A percentile compares a stretch with the other conserved stretches of the same genome.
Evolutionary conservation across 1,139 yeast species (phyloP).

Genomic region (Kluyveromyces marxianus): DNA sequence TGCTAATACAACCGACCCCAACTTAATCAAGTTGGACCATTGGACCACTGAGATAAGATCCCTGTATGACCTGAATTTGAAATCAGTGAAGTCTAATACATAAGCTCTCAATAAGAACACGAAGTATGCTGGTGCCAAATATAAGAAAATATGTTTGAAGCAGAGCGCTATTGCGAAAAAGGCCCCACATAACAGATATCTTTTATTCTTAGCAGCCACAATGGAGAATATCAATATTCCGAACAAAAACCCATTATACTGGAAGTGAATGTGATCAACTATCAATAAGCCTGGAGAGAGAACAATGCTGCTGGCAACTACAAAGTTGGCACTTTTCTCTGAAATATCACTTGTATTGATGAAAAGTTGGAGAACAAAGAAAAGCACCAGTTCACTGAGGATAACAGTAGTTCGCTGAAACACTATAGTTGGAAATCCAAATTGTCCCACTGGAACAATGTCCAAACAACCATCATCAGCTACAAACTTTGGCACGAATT

Average conservation of each 20-base stretch:
- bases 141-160: conserved; percentile 88
- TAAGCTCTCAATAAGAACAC: conserved; percentile 68
- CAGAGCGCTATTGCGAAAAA: conserved; percentile 74
- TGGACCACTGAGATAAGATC: conserved; percentile 38
- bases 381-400: conserved; percentile 63
- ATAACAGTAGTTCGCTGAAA: conserved; percentile 83
- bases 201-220: conserved; percentile 56
- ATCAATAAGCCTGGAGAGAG: conserved; percentile 84
- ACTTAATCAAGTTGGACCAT: conserved; percentile 52
- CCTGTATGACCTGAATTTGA: conserved; percentile 27
- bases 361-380: conserved; percentile 63
- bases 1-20: conserved; percentile 57
- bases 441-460: conserved; percentile 55
- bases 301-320: conserved; percentile 74
- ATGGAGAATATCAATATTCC: conserved; percentile 73
- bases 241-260: conserved; percentile 88
- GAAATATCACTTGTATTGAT: conserved; percentile 41
- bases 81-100: conserved; percentile 33
- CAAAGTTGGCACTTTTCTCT: conserved; percentile 46
- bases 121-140: conserved; percentile 91
- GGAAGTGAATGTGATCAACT: conserved; percentile 90
- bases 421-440: conserved; percentile 69
- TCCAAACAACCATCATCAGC: conserved; percentile 71
- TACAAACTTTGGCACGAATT: conserved; percentile 59
- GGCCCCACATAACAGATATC: conserved; percentile 57